Percentiles rank a stretch among this genome's conserved stretches.
Evolutionary conservation across 1,139 yeast species (phyloP).

Genomic region (Geotrichum macrosporum): DNA sequence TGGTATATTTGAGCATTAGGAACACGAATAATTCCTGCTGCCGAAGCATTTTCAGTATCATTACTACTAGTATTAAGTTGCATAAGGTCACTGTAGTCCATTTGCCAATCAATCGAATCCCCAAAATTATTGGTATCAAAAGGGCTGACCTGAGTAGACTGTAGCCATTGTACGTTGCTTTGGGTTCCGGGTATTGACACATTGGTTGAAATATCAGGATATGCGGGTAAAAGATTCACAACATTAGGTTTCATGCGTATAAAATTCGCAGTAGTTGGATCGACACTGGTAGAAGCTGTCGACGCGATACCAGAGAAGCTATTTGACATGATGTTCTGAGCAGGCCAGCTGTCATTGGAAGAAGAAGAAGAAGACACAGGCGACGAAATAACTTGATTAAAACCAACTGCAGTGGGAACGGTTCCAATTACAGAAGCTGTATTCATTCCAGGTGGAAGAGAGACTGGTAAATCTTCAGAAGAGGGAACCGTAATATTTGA

Average conservation of each 20-base stretch:
- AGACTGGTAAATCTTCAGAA: too few relatives aligned
- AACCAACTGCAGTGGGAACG: background rate
- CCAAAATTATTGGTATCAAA: background rate
- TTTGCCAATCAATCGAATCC: conserved; percentile 4
- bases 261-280: conserved; percentile 8
- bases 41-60: background rate
- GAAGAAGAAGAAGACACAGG: conserved; percentile 9
- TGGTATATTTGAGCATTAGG: conserved; percentile 29
- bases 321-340: background rate
- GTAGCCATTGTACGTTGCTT: background rate
- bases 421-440: background rate
- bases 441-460: background rate
- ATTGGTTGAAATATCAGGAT: conserved; percentile 9
- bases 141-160: background rate
- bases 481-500: too few relatives aligned
- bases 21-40: conserved; percentile 16
- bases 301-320: background rate
- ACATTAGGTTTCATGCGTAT: conserved; percentile 24
- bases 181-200: conserved; percentile 7
- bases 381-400: background rate
- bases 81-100: conserved; percentile 2
- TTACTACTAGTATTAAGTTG: background rate
- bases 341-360: conserved; percentile 5
- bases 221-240: conserved; percentile 23
- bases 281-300: background rate